Evolutionary conservation across 805 yeast species (phyloP), one percentile per base, ranked within the genome.

Genomic region (Candida endomychidarum): DNA sequence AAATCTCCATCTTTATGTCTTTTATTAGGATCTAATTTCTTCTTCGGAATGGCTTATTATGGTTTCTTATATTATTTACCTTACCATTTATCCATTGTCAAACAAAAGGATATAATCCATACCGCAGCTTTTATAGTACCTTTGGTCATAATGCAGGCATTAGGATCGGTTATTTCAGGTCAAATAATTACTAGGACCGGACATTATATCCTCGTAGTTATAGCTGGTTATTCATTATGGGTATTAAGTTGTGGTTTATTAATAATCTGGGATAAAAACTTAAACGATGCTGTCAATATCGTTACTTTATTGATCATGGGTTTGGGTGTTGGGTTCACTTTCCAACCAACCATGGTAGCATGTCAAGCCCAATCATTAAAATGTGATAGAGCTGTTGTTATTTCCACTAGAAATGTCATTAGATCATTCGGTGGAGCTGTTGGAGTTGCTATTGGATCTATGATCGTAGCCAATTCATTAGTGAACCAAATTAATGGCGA

Each of bases 371-470:
- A 76, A 43, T 62, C 78, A 11, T 57, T 47, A 26, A 67, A 70
- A 37, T 61, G 70, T 3, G 83, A 80, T 45, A 56, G 86, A 33
- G 80, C 84, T 0, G 79, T 79, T 9, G 77, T 77, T 10, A 77
- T 78, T 8, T 67, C 81, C 2, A 65, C 80, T 1, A 64, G 85
- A 53, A 78, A 78, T 48, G 77, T 77, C 17, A 49, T 75, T 34
- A 60, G 85, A 40, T 73, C 80, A 2, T 70, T 80, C 41, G 86
- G 85, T 11, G 82, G 82, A n/a, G 71, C 83, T 1, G 59, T 77
- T 19, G 84, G 85, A 0, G 60, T 78, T 25, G 81, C 83, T 0
- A 56, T 74, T 8, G 54, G 64, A 17, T 64, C 74, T 1, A 56
- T 66, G 11, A 63, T 65, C 21, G 57, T 67, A 14, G 58, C 68